Conservation (phyloP, 208 protist genomes). For the Vickermania spadyakhi region DNA sequence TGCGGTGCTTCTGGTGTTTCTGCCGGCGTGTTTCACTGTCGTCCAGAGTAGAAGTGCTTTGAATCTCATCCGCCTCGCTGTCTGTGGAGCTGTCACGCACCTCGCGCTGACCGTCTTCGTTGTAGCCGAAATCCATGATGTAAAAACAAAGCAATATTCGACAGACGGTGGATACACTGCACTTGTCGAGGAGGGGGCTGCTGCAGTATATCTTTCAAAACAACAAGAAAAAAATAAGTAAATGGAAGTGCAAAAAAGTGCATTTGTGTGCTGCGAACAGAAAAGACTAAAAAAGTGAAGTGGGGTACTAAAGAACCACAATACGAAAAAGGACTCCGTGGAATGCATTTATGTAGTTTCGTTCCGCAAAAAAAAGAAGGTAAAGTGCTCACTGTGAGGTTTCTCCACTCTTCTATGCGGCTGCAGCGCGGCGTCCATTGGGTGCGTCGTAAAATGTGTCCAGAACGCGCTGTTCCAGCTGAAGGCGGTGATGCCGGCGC, state of each 20-base stretch:
- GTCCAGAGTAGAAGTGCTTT: conserved; percentile 12
- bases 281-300: no score
- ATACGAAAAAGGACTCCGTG: no score
- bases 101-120: conserved; percentile 48
- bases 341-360: no score
- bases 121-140: conserved; percentile 69
- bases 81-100: conserved; percentile 1
- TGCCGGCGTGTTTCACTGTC: no score
- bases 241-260: conserved; percentile 12
- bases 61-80: conserved; percentile 14
- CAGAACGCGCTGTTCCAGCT: conserved; percentile 66
- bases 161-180: not conserved
- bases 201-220: no score
- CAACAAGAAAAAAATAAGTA: conserved; percentile 10
- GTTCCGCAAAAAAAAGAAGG: not conserved
- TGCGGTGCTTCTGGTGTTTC: conserved; percentile 10
- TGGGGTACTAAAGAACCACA: no score
- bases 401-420: not conserved
- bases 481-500: conserved; percentile 28
- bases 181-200: conserved; percentile 3
- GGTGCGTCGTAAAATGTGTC: conserved; percentile 72
- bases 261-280: no score
- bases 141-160: not conserved
- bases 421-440: not conserved
- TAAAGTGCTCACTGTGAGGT: not conserved